Evolutionary conservation across 768 basidiomycete species (phyloP).

Genomic region (Auriscalpium orientale): DNA sequence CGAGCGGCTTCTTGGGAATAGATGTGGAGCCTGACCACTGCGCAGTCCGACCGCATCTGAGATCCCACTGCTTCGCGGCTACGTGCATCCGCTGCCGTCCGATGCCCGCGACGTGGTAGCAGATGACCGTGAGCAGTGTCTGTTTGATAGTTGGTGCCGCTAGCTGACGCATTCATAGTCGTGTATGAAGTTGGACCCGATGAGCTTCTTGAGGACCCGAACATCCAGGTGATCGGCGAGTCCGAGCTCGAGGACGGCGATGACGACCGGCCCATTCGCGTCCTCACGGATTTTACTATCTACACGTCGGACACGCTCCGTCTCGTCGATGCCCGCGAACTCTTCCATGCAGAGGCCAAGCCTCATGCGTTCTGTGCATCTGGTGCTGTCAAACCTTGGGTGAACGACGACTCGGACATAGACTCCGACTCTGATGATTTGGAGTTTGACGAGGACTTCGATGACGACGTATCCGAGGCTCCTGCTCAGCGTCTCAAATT

Average conservation of each 20-base stretch:
- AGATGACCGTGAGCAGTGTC: too few relatives aligned
- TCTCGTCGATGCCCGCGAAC: constrained; percentile 33
- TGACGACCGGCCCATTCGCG: constrained; percentile 47
- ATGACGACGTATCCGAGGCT: constrained; percentile 15
- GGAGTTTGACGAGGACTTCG: constrained; percentile 18
- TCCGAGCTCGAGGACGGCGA: constrained; percentile 14
- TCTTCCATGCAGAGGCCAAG: constrained; percentile 26
- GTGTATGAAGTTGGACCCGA: constrained; percentile 18
- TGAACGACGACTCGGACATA: constrained; percentile 20
- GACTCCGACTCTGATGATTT: constrained; percentile 20
- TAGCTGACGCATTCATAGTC: background rate
- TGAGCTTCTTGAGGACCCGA: constrained; percentile 29
- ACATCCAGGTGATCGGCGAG: constrained; percentile 39
- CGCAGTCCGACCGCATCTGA: too few relatives aligned
- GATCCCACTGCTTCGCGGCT: too few relatives aligned
- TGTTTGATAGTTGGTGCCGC: too few relatives aligned
- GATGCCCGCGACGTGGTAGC: too few relatives aligned
- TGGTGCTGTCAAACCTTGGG: constrained; percentile 30
- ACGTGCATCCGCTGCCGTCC: too few relatives aligned
- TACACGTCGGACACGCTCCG: constrained; percentile 34
- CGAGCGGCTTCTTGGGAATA: too few relatives aligned
- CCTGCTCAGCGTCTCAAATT: constrained; percentile 29
- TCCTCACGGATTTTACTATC: constrained; percentile 45
- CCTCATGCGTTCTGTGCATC: constrained; percentile 26
- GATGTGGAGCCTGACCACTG: too few relatives aligned